These are phyloP conservation scores for Spathaspora girioi DNA, from an alignment of 805 yeast genomes.

Conservation along the genomic window DNA sequence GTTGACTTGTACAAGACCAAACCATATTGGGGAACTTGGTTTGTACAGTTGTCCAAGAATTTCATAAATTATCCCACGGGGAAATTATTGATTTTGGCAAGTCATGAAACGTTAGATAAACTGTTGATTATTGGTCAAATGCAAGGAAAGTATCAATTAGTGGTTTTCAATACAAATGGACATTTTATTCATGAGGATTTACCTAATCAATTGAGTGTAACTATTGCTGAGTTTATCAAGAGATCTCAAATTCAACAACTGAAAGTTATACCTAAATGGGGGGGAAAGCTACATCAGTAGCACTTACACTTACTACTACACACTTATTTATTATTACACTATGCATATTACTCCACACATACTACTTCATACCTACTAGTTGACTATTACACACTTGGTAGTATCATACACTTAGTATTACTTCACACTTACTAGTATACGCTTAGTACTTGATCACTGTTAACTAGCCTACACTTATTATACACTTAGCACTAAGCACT, in stretches of 20 bases:
- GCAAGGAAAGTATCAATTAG: constrained; percentile 94
- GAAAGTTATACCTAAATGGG: constrained; percentile 37
- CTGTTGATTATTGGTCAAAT: constrained; percentile 89
- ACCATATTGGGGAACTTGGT: constrained; percentile 83
- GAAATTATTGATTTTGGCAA: constrained; percentile 77
- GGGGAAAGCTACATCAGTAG: constrained; percentile 25
- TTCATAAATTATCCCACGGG: constrained; percentile 44
- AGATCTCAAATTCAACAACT: constrained; percentile 20
- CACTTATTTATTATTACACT: too few relatives aligned
- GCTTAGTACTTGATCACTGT: too few relatives aligned
- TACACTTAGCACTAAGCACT: too few relatives aligned
- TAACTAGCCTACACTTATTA: too few relatives aligned
- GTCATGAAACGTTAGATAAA: constrained; percentile 85
- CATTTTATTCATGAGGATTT: constrained; percentile 95
- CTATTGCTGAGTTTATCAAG: constrained; percentile 47
- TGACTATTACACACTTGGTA: too few relatives aligned
- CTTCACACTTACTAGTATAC: too few relatives aligned
- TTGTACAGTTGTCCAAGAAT: constrained; percentile 55
- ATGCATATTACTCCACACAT: neutral
- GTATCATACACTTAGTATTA: too few relatives aligned
- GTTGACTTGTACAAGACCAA: constrained; percentile 60
- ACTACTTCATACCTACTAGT: too few relatives aligned
- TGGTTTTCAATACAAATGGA: constrained; percentile 71
- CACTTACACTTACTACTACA: too few relatives aligned
- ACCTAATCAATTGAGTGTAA: constrained; percentile 62